Evolutionary conservation across 2,329 filamentous ascomycete species (phyloP), one percentile per base, ranked within the genome.

Genomic region (Sporothrix luriei): DNA sequence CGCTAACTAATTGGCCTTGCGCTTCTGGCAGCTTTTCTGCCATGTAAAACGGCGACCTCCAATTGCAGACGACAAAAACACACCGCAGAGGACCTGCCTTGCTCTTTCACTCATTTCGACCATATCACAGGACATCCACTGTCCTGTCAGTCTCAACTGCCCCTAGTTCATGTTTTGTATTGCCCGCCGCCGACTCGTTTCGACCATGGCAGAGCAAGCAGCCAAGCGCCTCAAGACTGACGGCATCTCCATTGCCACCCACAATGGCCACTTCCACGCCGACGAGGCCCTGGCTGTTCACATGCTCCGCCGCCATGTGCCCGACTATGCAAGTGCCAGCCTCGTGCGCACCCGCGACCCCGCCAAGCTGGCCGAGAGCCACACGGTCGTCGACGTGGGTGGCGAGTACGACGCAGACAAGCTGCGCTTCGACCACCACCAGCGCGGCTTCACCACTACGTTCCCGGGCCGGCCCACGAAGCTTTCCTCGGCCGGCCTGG

Each of bases 181-280:
- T 7, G 19, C 38, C 40, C 40, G 65, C 70, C 81, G 81, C 66
- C 78, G 74, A 68, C 71, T 82, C 21, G 4, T 71, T 73, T 26
- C 40, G n/a, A 81, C 73, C 76, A 91, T 91, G 89, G 84, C 70
- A 14, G 71, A 89, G 76, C 87, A 92, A 84, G 86, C 89, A 76
- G 82, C 90, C 73, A 98, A 98, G 82, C 90, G 92, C 80, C 82
- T 96, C 79, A 97, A 97, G 86, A 92, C 90, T 75, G 84, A 87
- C 72, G 81, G 82, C 72, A 82, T 90, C 73, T 81, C 88, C 75
- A 96, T 97, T 78, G 95, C 94, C 77, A 99, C 95, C 40, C 95
- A 99, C 87, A 97, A 91, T 82, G 95, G 95, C 75, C 93, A 97
- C 84, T 99, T 99, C 86, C 95, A 99, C 83, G 95, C 95, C 79